phyloP scores from a whole-genome alignment of 225 moss, liverwort and hornwort species.

The Anthoceros angustus region DNA sequence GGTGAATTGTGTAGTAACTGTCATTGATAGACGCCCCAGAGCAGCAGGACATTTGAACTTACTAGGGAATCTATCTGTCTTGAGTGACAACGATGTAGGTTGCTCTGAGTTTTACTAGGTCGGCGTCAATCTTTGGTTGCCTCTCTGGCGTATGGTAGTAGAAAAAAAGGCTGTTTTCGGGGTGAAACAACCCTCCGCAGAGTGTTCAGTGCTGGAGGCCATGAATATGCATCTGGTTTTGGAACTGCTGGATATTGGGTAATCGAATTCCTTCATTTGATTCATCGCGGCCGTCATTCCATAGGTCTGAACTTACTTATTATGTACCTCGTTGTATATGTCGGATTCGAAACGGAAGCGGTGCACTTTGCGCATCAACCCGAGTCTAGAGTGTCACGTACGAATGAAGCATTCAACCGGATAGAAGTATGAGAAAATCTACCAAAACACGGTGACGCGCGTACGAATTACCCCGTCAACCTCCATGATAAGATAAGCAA shows the following conservation, averaged over 20 bases:
- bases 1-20: slow-evolving; percentile 44
- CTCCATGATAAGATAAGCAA: too few relatives aligned
- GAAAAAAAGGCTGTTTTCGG: slow-evolving; percentile 30
- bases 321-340: too few relatives aligned
- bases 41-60: slow-evolving; percentile 30
- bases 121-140: not conserved
- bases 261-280: not conserved
- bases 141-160: slow-evolving; percentile 5
- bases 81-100: slow-evolving; percentile 21
- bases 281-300: too few relatives aligned
- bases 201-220: slow-evolving; percentile 39
- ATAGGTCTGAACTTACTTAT: too few relatives aligned
- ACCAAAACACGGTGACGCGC: too few relatives aligned
- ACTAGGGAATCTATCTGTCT: slow-evolving; percentile 16
- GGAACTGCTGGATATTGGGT: slow-evolving; percentile 1
- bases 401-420: too few relatives aligned
- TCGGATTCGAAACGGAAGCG: too few relatives aligned
- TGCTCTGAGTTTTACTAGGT: slow-evolving; percentile 19
- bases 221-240: slow-evolving; percentile 1
- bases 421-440: too few relatives aligned
- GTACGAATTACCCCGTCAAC: too few relatives aligned
- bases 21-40: slow-evolving; percentile 26
- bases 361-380: too few relatives aligned
- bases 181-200: slow-evolving; percentile 36
- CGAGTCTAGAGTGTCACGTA: too few relatives aligned